Percentiles rank a stretch among this genome's conserved stretches.
phyloP scores from a whole-genome alignment of 352 stramenopile species.

The Aphanomyces euteiches region DNA sequence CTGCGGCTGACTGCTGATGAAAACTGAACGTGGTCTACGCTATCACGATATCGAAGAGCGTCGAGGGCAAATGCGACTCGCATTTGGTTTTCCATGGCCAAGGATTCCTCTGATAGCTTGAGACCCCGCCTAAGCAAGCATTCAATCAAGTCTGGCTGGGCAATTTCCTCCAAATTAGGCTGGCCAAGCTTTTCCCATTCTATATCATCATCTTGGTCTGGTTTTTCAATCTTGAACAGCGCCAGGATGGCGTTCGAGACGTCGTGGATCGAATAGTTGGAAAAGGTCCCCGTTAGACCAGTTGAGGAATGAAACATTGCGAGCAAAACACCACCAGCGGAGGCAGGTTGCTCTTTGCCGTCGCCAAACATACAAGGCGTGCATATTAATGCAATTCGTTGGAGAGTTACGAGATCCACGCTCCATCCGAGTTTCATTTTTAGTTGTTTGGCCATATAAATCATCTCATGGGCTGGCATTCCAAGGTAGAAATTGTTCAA shows the following conservation, averaged over 20 bases:
- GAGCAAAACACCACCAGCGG: slow-evolving; percentile 17
- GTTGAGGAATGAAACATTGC: neutral
- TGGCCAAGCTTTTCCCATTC: slow-evolving; percentile 29
- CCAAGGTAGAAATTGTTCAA: slow-evolving; percentile 4
- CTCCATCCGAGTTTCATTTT: neutral
- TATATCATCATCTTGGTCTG: slow-evolving; percentile 11
- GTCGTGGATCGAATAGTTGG: slow-evolving; percentile 11
- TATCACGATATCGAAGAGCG: slow-evolving; percentile 24
- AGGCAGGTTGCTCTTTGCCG: neutral
- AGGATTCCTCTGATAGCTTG: neutral
- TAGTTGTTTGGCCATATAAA: slow-evolving; percentile 17
- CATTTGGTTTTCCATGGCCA: slow-evolving; percentile 20
- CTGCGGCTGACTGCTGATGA: neutral
- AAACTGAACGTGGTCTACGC: neutral
- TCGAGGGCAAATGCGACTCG: slow-evolving; percentile 22
- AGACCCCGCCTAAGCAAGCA: slow-evolving; percentile 16
- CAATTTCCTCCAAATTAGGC: neutral
- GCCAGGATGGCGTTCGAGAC: slow-evolving; percentile 17
- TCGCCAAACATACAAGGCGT: slow-evolving; percentile 25
- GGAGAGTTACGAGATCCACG: neutral
- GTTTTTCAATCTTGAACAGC: slow-evolving; percentile 25
- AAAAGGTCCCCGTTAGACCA: slow-evolving; percentile 8
- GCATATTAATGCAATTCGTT: slow-evolving; percentile 24
- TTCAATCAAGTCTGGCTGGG: slow-evolving; percentile 17
- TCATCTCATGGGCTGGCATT: slow-evolving; percentile 18